Evolutionary conservation across 2,329 filamentous ascomycete genomes (phyloP).

Genomic region (Sarocladium oryzae): DNA sequence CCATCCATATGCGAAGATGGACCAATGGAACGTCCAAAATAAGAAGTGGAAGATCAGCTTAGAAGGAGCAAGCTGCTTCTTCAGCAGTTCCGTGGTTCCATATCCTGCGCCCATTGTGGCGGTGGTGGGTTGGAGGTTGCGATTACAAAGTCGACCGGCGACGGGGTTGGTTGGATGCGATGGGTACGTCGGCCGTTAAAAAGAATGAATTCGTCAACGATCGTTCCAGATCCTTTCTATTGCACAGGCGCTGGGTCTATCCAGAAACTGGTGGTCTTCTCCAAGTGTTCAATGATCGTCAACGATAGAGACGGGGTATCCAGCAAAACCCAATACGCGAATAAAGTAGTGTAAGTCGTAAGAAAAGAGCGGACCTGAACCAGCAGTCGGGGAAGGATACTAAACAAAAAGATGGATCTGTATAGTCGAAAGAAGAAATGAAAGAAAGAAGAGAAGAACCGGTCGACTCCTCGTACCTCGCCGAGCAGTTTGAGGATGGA

Average conservation of each 20-base stretch:
- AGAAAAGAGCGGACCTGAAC: slow-evolving; percentile 9
- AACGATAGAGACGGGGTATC: slow-evolving; percentile 8
- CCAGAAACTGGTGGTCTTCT: too few species aligned
- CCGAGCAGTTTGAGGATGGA: slow-evolving; percentile 9
- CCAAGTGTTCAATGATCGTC: neutral
- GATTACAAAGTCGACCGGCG: slow-evolving; percentile 51
- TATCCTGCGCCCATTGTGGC: slow-evolving; percentile 33
- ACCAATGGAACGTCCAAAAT: slow-evolving; percentile 75
- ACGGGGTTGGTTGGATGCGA: slow-evolving; percentile 22
- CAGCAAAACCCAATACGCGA: slow-evolving; percentile 4
- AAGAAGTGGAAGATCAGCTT: slow-evolving; percentile 76
- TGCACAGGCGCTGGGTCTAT: neutral
- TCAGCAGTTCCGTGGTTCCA: slow-evolving; percentile 37
- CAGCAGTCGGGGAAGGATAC: slow-evolving; percentile 8
- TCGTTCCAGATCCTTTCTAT: neutral
- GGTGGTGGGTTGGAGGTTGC: slow-evolving; percentile 14
- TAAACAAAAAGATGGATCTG: slow-evolving; percentile 8
- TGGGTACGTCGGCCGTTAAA: neutral
- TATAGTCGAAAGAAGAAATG: slow-evolving; percentile 6
- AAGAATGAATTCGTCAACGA: neutral
- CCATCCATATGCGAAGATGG: slow-evolving; percentile 81
- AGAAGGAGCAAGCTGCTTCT: slow-evolving; percentile 59
- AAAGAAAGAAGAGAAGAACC: slow-evolving; percentile 10
- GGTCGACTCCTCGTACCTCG: slow-evolving; percentile 9
- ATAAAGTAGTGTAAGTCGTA: slow-evolving; percentile 7